Evolutionary conservation across 2,329 filamentous ascomycete species (phyloP).

Genomic region (Lasiodiplodia gonubiensis): DNA sequence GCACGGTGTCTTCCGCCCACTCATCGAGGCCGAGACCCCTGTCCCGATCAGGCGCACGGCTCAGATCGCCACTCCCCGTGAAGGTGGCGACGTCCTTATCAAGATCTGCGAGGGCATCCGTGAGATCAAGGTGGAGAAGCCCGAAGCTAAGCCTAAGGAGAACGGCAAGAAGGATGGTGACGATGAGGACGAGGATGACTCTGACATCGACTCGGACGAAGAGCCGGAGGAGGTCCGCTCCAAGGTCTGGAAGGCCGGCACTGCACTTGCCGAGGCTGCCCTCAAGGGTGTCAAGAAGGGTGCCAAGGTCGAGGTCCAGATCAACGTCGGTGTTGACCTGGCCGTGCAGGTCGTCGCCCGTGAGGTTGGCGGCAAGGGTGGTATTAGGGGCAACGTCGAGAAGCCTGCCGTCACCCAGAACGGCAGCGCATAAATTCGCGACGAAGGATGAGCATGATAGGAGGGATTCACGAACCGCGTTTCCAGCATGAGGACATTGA

Average conservation of each 20-base stretch:
- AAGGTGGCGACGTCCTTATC: slow-evolving; percentile 85
- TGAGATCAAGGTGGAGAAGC: slow-evolving; percentile 92
- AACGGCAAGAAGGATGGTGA: slow-evolving; percentile 65
- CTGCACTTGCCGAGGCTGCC: slow-evolving; percentile 81
- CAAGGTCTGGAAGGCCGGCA: slow-evolving; percentile 90
- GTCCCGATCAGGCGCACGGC: slow-evolving; percentile 86
- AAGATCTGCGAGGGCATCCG: slow-evolving; percentile 86
- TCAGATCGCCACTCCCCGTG: slow-evolving; percentile 75
- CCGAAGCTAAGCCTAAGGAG: slow-evolving; percentile 76
- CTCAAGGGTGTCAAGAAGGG: slow-evolving; percentile 85
- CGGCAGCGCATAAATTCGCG: slow-evolving; percentile 21
- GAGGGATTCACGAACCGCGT: background rate
- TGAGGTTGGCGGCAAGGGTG: slow-evolving; percentile 86
- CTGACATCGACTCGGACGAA: slow-evolving; percentile 47
- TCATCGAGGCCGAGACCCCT: slow-evolving; percentile 85
- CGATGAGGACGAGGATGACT: slow-evolving; percentile 66
- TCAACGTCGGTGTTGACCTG: slow-evolving; percentile 84
- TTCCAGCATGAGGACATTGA: slow-evolving; percentile 1
- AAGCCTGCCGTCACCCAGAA: slow-evolving; percentile 26
- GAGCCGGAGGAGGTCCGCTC: slow-evolving; percentile 87
- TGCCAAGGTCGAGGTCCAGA: slow-evolving; percentile 89
- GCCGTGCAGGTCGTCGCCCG: slow-evolving; percentile 79
- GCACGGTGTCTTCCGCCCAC: slow-evolving; percentile 75
- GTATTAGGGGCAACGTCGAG: slow-evolving; percentile 66
- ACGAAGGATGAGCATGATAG: background rate